phyloP scores from a whole-genome alignment of 192 early-diverging fungal species.

The Funneliformis mosseae region DNA sequence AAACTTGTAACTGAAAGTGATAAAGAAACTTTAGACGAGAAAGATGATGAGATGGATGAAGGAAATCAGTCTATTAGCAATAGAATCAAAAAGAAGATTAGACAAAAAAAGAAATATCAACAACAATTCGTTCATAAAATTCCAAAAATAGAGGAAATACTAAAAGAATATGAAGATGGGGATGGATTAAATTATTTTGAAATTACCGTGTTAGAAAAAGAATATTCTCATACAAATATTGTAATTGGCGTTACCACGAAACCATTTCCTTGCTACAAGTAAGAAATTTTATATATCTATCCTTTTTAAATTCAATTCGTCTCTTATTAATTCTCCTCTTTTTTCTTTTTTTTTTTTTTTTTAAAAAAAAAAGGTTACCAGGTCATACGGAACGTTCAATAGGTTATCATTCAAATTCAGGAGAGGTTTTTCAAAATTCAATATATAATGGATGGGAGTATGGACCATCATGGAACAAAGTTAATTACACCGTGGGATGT shows the following conservation, averaged over 20 bases:
- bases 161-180: not conserved
- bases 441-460: slow-evolving; percentile 41
- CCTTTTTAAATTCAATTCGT: too few species aligned
- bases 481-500: not conserved
- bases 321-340: too few species aligned
- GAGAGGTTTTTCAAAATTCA: slow-evolving; percentile 41
- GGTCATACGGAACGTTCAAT: not conserved
- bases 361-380: not conserved
- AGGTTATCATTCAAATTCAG: slow-evolving; percentile 35
- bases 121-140: not conserved
- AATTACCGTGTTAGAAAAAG: slow-evolving; percentile 15
- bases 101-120: not conserved
- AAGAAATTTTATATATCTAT: not conserved
- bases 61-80: not conserved
- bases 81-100: not conserved
- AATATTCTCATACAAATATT: not conserved
- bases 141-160: not conserved
- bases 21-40: too few species aligned
- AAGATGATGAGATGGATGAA: not conserved
- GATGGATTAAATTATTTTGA: slow-evolving; percentile 7
- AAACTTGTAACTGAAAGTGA: too few species aligned
- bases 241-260: not conserved
- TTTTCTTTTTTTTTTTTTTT: slow-evolving; percentile 33
- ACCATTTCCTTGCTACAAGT: not conserved
- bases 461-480: slow-evolving; percentile 23